Percentiles rank a stretch among this genome's conserved stretches.
These are phyloP conservation scores for Nelumbo lutea DNA, from an alignment of 164 flowering plant species.

Conservation along the genomic window DNA sequence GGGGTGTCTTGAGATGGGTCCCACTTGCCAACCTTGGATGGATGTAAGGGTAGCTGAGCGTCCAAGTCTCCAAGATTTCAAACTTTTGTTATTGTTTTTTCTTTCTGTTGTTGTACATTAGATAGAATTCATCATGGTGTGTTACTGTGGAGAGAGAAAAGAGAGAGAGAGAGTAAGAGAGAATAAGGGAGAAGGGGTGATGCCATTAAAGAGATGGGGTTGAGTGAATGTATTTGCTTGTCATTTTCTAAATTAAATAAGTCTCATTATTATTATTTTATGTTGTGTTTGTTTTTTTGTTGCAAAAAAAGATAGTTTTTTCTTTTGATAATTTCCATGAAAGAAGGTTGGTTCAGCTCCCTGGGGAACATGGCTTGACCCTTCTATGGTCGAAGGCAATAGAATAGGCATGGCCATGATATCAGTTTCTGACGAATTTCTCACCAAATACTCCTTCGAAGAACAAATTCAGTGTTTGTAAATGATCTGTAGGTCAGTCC, in stretches of 20 bases:
- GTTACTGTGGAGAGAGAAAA: neutral
- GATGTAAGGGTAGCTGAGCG: slow-evolving; percentile 29
- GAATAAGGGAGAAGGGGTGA: slow-evolving; percentile 7
- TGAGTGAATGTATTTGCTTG: neutral
- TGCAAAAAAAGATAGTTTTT: neutral
- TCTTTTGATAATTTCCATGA: too few species aligned
- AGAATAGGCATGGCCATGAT: too few species aligned
- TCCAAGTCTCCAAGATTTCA: slow-evolving; percentile 28
- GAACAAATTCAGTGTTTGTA: too few species aligned
- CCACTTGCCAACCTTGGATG: slow-evolving; percentile 17
- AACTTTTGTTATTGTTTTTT: neutral
- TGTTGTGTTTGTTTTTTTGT: too few species aligned
- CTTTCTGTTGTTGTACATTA: slow-evolving; percentile 1
- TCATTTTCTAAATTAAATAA: neutral
- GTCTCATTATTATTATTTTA: neutral
- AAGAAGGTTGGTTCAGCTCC: too few species aligned
- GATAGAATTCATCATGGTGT: neutral
- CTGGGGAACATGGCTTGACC: too few species aligned
- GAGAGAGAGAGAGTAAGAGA: neutral
- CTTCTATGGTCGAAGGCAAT: too few species aligned
- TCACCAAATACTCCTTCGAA: too few species aligned
- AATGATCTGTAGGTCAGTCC: too few species aligned
- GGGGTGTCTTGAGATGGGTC: slow-evolving; percentile 42
- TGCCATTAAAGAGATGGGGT: neutral
- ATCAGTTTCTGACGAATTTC: too few species aligned